Evolutionary conservation across 495 filamentous ascomycete genomes (phyloP).

Genomic region (Penicillium mononematosum): DNA sequence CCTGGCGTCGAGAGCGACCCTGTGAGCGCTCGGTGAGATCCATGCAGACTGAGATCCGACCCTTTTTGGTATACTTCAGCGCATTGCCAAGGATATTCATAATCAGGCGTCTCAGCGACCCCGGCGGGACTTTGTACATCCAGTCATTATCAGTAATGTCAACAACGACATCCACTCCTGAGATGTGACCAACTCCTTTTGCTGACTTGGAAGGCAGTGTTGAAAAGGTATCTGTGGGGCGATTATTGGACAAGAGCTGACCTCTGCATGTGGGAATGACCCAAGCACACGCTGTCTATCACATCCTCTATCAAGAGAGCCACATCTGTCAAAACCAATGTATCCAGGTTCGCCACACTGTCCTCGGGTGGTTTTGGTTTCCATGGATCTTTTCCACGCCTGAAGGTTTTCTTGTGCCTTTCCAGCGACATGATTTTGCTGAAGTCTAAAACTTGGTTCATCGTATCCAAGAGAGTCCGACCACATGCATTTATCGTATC

Average conservation of each 20-base stretch:
- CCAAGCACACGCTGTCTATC: constrained; percentile 17
- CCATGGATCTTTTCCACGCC: constrained; percentile 10
- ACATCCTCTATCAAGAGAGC: constrained; percentile 18
- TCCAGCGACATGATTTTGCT: constrained; percentile 22
- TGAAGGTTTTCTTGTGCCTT: constrained; percentile 10
- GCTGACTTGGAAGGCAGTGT: background rate
- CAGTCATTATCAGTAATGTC: constrained; percentile 48
- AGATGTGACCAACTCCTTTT: constrained; percentile 36
- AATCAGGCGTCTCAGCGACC: constrained; percentile 61
- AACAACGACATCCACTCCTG: constrained; percentile 51
- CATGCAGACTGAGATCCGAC: constrained; percentile 58
- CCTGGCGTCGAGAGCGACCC: constrained; percentile 16
- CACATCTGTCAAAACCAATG: constrained; percentile 12
- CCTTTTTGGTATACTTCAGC: constrained; percentile 64
- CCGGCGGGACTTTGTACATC: constrained; percentile 57
- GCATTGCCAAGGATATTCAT: constrained; percentile 76
- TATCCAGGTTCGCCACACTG: constrained; percentile 2
- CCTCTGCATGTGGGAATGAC: constrained; percentile 9
- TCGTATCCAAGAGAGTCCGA: constrained; percentile 60
- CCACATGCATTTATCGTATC: constrained; percentile 66
- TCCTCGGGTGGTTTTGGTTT: background rate
- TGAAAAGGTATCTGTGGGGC: background rate
- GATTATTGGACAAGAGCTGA: background rate
- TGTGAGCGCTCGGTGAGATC: constrained; percentile 38
- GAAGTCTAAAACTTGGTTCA: constrained; percentile 25